A percentile compares a stretch with the other conserved stretches of the same genome.
These are phyloP conservation scores for Termitomyces heimii DNA, from an alignment of 768 basidiomycete genomes.

Conservation along the genomic window DNA sequence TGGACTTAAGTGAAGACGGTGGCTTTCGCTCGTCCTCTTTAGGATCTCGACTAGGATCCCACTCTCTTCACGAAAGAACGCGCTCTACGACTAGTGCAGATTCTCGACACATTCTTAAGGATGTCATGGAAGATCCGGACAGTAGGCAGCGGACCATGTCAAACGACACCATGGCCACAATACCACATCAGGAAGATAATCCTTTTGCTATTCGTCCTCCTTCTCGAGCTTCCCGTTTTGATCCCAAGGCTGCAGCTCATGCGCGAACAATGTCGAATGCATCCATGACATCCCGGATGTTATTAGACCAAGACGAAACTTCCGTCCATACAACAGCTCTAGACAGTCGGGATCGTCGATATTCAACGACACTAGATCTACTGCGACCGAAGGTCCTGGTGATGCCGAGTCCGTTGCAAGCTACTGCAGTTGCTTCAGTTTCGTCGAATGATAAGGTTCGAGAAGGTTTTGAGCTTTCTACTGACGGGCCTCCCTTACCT, in stretches of 20 bases:
- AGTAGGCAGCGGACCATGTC: conserved; percentile 29
- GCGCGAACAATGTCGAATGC: conserved; percentile 57
- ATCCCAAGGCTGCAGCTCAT: conserved; percentile 65
- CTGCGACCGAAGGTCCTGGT: conserved; percentile 89
- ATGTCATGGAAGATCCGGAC: conserved; percentile 19
- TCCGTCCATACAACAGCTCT: conserved; percentile 36
- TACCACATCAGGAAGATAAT: conserved; percentile 44
- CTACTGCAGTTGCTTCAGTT: conserved; percentile 28
- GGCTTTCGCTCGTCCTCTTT: conserved; percentile 4
- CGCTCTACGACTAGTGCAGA: conserved; percentile 48
- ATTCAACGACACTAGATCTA: conserved; percentile 72
- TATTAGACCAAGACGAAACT: conserved; percentile 48
- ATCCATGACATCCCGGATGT: conserved; percentile 59
- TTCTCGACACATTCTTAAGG: conserved; percentile 36
- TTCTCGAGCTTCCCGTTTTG: conserved; percentile 66
- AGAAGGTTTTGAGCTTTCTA: conserved; percentile 58
- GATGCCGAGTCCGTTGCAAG: conserved; percentile 87
- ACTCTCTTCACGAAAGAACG: conserved; percentile 32
- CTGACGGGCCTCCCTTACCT: conserved; percentile 75
- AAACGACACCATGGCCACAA: conserved; percentile 40
- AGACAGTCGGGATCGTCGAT: conserved; percentile 44
- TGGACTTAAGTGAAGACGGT: conserved; percentile 12
- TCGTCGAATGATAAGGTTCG: conserved; percentile 28
- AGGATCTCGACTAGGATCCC: conserved; percentile 11
- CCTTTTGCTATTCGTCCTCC: conserved; percentile 67